A percentile compares a stretch with the other conserved stretches of the same genome.
These are phyloP conservation scores for Russula earlei DNA, from an alignment of 768 basidiomycete species.

Conservation along the genomic window DNA sequence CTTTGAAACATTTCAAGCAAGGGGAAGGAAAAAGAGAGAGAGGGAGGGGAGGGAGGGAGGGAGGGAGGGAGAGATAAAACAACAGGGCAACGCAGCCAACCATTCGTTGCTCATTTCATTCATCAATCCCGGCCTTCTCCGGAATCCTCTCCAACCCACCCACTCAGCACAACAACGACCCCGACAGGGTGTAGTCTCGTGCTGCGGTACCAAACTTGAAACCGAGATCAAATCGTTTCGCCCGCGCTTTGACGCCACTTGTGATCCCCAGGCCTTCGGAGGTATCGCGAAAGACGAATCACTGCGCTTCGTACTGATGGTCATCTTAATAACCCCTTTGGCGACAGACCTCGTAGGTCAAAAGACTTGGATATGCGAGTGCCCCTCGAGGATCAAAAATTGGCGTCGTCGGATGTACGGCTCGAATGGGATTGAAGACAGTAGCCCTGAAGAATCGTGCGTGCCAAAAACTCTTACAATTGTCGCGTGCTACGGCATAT, in stretches of 20 bases:
- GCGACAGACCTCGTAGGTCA: not conserved
- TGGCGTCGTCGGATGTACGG: slow-evolving; percentile 67
- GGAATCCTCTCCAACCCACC: slow-evolving; percentile 39
- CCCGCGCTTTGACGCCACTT: slow-evolving; percentile 41
- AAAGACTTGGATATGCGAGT: slow-evolving; percentile 70
- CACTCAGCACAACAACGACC: slow-evolving; percentile 42
- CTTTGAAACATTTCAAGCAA: not conserved
- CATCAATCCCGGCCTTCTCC: not conserved
- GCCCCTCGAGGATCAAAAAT: slow-evolving; percentile 80
- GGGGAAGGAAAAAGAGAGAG: not conserved
- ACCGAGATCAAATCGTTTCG: slow-evolving; percentile 50
- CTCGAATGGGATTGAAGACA: too few species aligned
- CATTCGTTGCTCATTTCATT: not conserved
- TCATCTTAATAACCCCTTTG: too few species aligned
- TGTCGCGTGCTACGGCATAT: slow-evolving; percentile 70
- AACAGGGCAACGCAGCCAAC: not conserved
- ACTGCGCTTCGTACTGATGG: slow-evolving; percentile 43
- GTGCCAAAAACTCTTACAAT: slow-evolving; percentile 37
- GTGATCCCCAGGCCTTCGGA: slow-evolving; percentile 43
- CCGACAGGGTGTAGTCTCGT: slow-evolving; percentile 56
- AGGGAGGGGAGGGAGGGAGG: not conserved
- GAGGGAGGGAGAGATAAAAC: not conserved
- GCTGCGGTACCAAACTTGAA: slow-evolving; percentile 64
- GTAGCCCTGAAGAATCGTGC: slow-evolving; percentile 53
- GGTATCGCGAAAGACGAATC: slow-evolving; percentile 53